Base-by-base conservation (phyloP, 2,329 filamentous ascomycete species). In the Claviceps paspali region DNA sequence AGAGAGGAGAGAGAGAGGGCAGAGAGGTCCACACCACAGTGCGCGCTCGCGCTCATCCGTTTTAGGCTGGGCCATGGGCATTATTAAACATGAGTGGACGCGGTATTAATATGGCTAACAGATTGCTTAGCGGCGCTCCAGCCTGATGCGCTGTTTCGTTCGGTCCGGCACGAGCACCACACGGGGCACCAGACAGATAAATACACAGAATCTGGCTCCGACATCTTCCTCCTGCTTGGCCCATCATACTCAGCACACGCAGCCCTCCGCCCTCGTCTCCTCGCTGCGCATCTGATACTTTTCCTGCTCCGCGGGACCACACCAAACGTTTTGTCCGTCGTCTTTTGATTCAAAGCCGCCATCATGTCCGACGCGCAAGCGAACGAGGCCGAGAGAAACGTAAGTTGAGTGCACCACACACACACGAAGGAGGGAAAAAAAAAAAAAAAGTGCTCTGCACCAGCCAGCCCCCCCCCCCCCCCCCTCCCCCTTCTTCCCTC, bases 321-420 rank as follows among this genome's bases (percentile, higher is more conserved):
- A 38, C 43, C 45, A 41, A 36, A 33, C 41, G 42, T 40, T 44
- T 44, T 45, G 41, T 47, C 44, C 45, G 47, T 42, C 42, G 45
- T 27, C 28, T 33, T 19, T 33, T 33, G 42, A 46, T 41, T 44
- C 41, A 44, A 40, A 43, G 46, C 47, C 45, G 44, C 60, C 73
- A 87, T 66, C 54, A 93, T 93, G 85, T 87, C 82, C 68, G 79
- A 86, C 65, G 69, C 79, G 55, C 77, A 84, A 65, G 76, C 76
- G 60, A 87, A 80, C 67, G 91, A 96, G 65, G 88, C 88, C 52
- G 91, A 98, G 76, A 96, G 96, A 76, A 98, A 96, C 64, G 73
- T 76, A 55, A 63, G 69, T 65, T 30, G 42, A 23, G 29, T 15
- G 21, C 29, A 35, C 18, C 17, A 10, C 24, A 28, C 15, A 30